Conservation (phyloP, 768 basidiomycete genomes). For the Tubosaeta sp. region DNA sequence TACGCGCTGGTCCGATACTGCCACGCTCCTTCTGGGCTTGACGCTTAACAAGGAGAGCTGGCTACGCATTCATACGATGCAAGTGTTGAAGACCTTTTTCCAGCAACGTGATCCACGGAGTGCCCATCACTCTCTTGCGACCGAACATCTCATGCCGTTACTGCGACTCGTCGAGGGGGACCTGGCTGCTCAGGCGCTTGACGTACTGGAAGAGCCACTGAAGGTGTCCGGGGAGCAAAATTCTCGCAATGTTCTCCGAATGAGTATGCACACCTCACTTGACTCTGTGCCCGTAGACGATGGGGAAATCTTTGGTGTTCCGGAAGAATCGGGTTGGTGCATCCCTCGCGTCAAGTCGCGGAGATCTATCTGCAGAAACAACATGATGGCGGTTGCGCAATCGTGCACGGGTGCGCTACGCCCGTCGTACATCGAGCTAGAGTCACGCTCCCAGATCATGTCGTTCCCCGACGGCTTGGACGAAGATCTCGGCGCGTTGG, state of each 20-base stretch:
- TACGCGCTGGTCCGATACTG: conserved; percentile 74
- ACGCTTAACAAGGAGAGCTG: conserved; percentile 80
- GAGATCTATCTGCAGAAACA: conserved; percentile 63
- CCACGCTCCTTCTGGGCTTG: conserved; percentile 81
- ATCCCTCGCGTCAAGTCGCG: conserved; percentile 63
- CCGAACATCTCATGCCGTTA: conserved; percentile 88
- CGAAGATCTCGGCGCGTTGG: conserved; percentile 72
- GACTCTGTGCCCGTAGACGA: conserved; percentile 46
- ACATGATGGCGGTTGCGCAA: conserved; percentile 82
- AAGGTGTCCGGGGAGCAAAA: conserved; percentile 71
- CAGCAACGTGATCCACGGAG: conserved; percentile 78
- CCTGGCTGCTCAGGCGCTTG: conserved; percentile 78
- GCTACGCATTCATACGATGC: conserved; percentile 79
- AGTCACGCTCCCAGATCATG: conserved; percentile 43
- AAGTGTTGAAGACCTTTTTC: conserved; percentile 84
- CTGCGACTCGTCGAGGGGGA: conserved; percentile 86
- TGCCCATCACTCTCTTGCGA: conserved; percentile 69
- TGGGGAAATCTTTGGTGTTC: conserved; percentile 76
- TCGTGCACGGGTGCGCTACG: conserved; percentile 70
- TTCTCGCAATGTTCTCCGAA: conserved; percentile 83
- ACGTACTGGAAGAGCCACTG: conserved; percentile 91
- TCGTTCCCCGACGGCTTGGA: conserved; percentile 39
- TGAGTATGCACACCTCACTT: conserved; percentile 75
- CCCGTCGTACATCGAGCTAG: conserved; percentile 70
- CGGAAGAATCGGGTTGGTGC: conserved; percentile 84